phyloP scores from a whole-genome alignment of 257 asterid genomes.

The Vinca minor region DNA sequence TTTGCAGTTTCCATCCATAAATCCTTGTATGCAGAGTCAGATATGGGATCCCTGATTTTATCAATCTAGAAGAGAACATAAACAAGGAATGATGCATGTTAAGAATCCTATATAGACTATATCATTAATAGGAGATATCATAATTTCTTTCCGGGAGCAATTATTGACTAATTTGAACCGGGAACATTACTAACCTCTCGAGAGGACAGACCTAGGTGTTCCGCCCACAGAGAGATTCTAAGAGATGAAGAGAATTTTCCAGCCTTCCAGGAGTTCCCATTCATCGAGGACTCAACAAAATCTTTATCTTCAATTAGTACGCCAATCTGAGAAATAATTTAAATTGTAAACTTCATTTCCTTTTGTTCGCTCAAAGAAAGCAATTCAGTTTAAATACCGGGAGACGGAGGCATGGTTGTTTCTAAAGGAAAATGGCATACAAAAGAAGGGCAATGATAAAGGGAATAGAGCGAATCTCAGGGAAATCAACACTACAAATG shows the following conservation, averaged over 20 bases:
- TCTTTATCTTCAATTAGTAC: constrained; percentile 73
- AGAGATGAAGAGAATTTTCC: constrained; percentile 72
- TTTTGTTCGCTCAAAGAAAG: not conserved
- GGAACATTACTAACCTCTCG: constrained; percentile 48
- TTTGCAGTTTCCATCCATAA: constrained; percentile 66
- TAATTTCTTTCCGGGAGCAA: not conserved
- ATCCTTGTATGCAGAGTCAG: constrained; percentile 54
- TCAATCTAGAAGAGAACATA: constrained; percentile 35
- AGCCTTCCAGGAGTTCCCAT: constrained; percentile 76
- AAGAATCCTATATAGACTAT: not conserved
- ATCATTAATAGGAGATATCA: not conserved
- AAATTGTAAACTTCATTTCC: not conserved
- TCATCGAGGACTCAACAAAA: constrained; percentile 69
- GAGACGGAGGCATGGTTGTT: no score
- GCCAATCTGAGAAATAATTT: constrained; percentile 47
- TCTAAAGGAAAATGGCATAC: not conserved
- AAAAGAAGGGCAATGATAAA: not conserved
- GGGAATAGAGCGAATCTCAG: not conserved
- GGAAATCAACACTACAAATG: not conserved
- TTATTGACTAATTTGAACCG: not conserved
- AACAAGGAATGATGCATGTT: not conserved
- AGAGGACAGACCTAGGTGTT: constrained; percentile 67
- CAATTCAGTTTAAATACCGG: not conserved
- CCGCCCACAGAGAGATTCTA: constrained; percentile 81
- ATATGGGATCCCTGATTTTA: constrained; percentile 64